Evolutionary conservation across 1,139 yeast species (phyloP).

Genomic region (Kodamaea fungicola): DNA sequence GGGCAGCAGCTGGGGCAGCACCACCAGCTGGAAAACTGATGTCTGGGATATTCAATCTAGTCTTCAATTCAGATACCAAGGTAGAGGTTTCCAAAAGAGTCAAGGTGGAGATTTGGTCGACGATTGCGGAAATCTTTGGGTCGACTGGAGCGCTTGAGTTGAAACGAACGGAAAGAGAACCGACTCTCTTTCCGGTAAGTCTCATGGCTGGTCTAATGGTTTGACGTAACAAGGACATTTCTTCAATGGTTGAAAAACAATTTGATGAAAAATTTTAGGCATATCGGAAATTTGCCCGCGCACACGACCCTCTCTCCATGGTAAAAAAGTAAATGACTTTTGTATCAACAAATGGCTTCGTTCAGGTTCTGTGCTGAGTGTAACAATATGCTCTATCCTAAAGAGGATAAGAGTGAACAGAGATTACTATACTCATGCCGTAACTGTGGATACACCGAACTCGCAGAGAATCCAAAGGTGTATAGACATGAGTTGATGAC

Average conservation of each 20-base stretch:
- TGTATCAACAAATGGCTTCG: slow-evolving; percentile 58
- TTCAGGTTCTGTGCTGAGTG: slow-evolving; percentile 92
- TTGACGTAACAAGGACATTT: slow-evolving; percentile 37
- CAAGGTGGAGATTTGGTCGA: slow-evolving; percentile 84
- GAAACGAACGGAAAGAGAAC: slow-evolving; percentile 35
- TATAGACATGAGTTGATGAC: slow-evolving; percentile 92
- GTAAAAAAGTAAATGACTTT: slow-evolving; percentile 1
- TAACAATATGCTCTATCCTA: slow-evolving; percentile 98
- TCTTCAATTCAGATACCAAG: slow-evolving; percentile 78
- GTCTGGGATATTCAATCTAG: slow-evolving; percentile 87
- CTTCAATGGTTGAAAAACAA: neutral
- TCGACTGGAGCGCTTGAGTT: slow-evolving; percentile 67
- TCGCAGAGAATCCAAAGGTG: slow-evolving; percentile 85
- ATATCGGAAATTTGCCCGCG: slow-evolving; percentile 1
- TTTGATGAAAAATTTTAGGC: slow-evolving; percentile 6
- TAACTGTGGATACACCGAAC: slow-evolving; percentile 90
- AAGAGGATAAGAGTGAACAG: slow-evolving; percentile 77
- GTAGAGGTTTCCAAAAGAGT: slow-evolving; percentile 88
- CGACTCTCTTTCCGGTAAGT: slow-evolving; percentile 25
- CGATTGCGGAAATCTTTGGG: slow-evolving; percentile 85
- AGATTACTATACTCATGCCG: slow-evolving; percentile 88
- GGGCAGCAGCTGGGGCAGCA: slow-evolving; percentile 67
- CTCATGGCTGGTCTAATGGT: slow-evolving; percentile 37
- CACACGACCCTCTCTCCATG: slow-evolving; percentile 5
- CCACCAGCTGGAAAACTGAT: slow-evolving; percentile 80